phyloP scores from a whole-genome alignment of 176 grass and related monocot genomes.

The Poa pratensis region DNA sequence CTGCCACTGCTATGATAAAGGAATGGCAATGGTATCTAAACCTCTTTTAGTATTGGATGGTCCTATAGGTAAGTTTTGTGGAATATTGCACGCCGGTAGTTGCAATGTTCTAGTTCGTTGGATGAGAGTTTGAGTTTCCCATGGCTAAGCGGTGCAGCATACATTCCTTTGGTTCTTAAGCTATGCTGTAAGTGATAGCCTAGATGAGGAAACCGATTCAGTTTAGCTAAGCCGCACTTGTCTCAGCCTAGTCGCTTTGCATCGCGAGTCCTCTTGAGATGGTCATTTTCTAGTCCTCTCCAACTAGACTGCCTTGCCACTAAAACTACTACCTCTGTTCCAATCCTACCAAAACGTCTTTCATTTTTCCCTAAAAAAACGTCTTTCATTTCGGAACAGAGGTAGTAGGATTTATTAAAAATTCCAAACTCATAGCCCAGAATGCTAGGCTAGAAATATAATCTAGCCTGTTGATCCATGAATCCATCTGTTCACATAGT shows the following conservation, averaged over 20 bases:
- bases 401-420: not conserved
- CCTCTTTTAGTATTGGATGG: not conserved
- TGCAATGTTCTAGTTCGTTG: not conserved
- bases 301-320: not conserved
- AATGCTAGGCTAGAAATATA: not conserved
- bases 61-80: not conserved
- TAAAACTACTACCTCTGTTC: not conserved
- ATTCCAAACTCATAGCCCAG: not conserved
- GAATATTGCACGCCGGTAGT: not conserved
- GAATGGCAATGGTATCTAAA: not conserved
- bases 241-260: conserved; percentile 1
- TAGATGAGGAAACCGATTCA: not conserved
- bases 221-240: not conserved
- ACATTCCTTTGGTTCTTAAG: not conserved
- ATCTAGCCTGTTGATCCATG: not conserved
- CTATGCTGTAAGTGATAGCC: not conserved
- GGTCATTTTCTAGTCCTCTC: not conserved
- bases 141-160: conserved; percentile 4
- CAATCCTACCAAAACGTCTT: no score
- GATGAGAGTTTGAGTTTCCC: conserved; percentile 3
- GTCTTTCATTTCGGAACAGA: no score
- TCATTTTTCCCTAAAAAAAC: no score
- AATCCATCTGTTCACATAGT: not conserved
- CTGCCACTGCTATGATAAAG: not conserved
- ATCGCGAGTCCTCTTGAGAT: not conserved